phyloP scores from a whole-genome alignment of 1,284 basidiomycete species.

The Ustilago tritici region DNA sequence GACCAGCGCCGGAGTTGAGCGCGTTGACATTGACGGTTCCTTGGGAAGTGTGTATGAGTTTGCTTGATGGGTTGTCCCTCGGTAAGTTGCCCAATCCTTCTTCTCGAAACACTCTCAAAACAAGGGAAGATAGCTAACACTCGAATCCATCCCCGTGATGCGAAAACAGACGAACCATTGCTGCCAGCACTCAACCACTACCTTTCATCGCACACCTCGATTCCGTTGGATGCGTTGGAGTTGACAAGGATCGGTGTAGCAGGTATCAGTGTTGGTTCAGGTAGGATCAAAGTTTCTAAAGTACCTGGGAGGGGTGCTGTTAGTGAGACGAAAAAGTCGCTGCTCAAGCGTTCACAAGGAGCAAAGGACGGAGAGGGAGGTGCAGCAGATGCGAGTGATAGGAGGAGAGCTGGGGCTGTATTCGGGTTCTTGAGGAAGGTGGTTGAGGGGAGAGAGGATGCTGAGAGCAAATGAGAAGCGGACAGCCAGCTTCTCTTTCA shows the following conservation, averaged over 20 bases:
- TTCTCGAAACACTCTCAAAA: background rate
- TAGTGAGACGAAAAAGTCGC: constrained; percentile 14
- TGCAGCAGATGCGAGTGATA: constrained; percentile 31
- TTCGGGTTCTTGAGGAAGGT: constrained; percentile 36
- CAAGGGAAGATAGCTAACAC: background rate
- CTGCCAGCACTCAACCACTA: constrained; percentile 51
- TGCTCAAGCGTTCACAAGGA: constrained; percentile 16
- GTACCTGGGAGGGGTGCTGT: constrained; percentile 23
- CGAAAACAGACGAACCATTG: constrained; percentile 27
- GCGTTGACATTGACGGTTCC: constrained; percentile 47
- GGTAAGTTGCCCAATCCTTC: constrained; percentile 10
- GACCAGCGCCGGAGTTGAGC: constrained; percentile 43
- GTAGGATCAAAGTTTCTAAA: constrained; percentile 39
- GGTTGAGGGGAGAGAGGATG: constrained; percentile 34
- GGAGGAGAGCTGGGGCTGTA: constrained; percentile 35
- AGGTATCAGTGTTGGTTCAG: constrained; percentile 47
- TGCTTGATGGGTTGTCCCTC: constrained; percentile 28
- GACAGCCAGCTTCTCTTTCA: background rate
- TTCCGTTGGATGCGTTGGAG: constrained; percentile 44
- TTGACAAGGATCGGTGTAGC: constrained; percentile 43
- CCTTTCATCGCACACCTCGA: constrained; percentile 44
- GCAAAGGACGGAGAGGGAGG: constrained; percentile 1
- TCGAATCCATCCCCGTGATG: background rate
- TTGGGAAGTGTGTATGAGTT: constrained; percentile 48
- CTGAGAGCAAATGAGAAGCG: background rate